Percentiles rank a stretch among this genome's conserved stretches.
phyloP scores from a whole-genome alignment of 2,329 filamentous ascomycete species.

The Alternaria hordeiaustralica region DNA sequence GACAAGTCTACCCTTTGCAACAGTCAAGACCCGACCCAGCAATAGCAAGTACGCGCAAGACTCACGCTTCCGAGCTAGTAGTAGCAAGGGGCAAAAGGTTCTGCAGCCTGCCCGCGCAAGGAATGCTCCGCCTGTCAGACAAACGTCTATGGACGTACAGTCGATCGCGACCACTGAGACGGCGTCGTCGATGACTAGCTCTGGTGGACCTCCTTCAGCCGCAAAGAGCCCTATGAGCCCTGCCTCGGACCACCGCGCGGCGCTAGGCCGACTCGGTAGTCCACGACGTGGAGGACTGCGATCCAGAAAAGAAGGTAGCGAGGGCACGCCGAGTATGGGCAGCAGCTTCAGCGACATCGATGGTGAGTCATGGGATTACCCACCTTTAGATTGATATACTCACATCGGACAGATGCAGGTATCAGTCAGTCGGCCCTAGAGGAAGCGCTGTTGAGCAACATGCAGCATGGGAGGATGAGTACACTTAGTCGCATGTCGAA shows the following conservation, averaged over 20 bases:
- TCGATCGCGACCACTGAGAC: slow-evolving; percentile 31
- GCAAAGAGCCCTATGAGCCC: slow-evolving; percentile 37
- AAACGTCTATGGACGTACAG: slow-evolving; percentile 26
- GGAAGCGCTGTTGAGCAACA: slow-evolving; percentile 76
- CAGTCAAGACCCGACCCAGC: slow-evolving; percentile 12
- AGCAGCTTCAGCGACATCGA: slow-evolving; percentile 88
- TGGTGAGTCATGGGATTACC: slow-evolving; percentile 54
- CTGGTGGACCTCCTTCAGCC: slow-evolving; percentile 32
- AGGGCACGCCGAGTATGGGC: slow-evolving; percentile 56
- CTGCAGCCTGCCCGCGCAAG: slow-evolving; percentile 8
- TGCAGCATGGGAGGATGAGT: slow-evolving; percentile 72
- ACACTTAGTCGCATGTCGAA: slow-evolving; percentile 69
- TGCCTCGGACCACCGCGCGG: slow-evolving; percentile 63
- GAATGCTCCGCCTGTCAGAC: slow-evolving; percentile 8
- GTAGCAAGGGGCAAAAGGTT: slow-evolving; percentile 17
- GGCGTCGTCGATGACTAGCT: slow-evolving; percentile 63
- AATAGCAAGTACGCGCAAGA: slow-evolving; percentile 17
- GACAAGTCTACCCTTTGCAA: slow-evolving; percentile 53
- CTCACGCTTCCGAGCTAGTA: slow-evolving; percentile 2
- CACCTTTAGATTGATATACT: slow-evolving; percentile 6
- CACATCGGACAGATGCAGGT: slow-evolving; percentile 66
- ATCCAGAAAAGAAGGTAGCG: slow-evolving; percentile 39
- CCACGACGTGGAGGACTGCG: slow-evolving; percentile 51
- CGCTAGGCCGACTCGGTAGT: slow-evolving; percentile 62
- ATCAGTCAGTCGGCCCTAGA: slow-evolving; percentile 82